Percentiles rank a stretch among this genome's conserved stretches.
These are phyloP conservation scores for Porogramme epimiltina DNA, from an alignment of 1,284 basidiomycete species.

Conservation along the genomic window DNA sequence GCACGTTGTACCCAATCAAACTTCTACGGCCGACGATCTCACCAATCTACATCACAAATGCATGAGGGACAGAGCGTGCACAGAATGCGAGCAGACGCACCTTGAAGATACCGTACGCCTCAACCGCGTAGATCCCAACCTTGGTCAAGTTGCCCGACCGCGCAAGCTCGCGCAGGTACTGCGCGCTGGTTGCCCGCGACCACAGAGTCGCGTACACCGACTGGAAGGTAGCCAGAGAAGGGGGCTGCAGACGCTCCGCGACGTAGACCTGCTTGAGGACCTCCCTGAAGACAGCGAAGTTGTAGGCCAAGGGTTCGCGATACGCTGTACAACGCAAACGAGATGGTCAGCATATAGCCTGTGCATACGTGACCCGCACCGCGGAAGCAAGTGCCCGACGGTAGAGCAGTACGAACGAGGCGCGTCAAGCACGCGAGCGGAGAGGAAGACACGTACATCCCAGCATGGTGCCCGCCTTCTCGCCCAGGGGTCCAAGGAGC, in stretches of 20 bases:
- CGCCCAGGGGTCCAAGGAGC: conserved; percentile 59
- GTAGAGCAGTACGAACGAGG: neutral
- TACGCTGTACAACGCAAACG: conserved; percentile 58
- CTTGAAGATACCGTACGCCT: conserved; percentile 89
- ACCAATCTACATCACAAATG: conserved; percentile 64
- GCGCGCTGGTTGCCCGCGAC: conserved; percentile 61
- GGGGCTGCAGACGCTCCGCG: conserved; percentile 86
- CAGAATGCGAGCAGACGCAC: conserved; percentile 34
- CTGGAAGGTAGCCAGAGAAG: conserved; percentile 65
- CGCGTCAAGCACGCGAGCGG: neutral
- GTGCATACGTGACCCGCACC: neutral
- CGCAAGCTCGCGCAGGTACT: conserved; percentile 73
- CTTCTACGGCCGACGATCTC: conserved; percentile 88
- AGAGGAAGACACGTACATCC: conserved; percentile 55
- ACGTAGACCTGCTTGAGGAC: conserved; percentile 90
- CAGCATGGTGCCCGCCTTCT: conserved; percentile 59
- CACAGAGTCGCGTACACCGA: conserved; percentile 78
- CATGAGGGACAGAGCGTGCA: neutral
- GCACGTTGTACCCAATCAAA: conserved; percentile 81
- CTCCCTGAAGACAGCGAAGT: conserved; percentile 83
- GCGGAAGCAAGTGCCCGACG: neutral
- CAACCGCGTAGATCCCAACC: conserved; percentile 84
- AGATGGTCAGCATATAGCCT: neutral
- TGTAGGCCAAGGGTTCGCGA: conserved; percentile 82
- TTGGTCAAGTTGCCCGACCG: conserved; percentile 79